phyloP scores from a whole-genome alignment of 129 eudicot genomes.

The Ambrosia trifida region DNA sequence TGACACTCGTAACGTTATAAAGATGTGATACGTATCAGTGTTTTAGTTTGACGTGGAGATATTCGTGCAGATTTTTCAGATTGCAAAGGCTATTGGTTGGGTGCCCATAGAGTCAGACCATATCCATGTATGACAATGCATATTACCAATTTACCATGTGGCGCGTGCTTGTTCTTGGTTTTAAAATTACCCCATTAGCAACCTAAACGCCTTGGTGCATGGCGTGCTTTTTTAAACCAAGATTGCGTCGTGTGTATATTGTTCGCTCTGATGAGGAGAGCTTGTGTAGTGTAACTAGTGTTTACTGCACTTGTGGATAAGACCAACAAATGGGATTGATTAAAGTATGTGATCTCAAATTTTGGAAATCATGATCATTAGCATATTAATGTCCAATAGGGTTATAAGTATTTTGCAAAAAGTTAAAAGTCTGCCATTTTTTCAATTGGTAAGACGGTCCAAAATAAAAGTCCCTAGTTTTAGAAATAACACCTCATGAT shows the following conservation, averaged over 20 bases:
- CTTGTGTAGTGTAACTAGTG: constrained; percentile 5
- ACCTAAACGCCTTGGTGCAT: too few species aligned
- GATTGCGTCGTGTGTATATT: not conserved
- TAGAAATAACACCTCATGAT: too few species aligned
- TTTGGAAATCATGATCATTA: constrained; percentile 24
- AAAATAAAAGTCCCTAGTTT: not conserved
- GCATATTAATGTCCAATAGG: constrained; percentile 17
- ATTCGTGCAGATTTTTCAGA: constrained; percentile 67
- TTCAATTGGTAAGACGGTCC: constrained; percentile 30
- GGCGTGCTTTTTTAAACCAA: too few species aligned
- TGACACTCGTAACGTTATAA: not conserved
- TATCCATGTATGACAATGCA: not conserved
- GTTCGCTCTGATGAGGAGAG: constrained; percentile 3
- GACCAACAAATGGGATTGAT: constrained; percentile 35
- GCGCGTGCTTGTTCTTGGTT: not conserved
- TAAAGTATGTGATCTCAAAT: constrained; percentile 22
- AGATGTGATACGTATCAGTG: not conserved
- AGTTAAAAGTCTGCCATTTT: constrained; percentile 16
- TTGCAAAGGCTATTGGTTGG: constrained; percentile 82
- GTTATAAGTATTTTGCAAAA: constrained; percentile 22
- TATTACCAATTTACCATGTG: not conserved
- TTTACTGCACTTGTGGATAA: constrained; percentile 27
- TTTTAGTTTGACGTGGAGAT: constrained; percentile 18
- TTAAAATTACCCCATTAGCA: too few species aligned
- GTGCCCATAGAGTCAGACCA: constrained; percentile 67